Base-by-base conservation (phyloP, 805 yeast genomes). In the Nakazawaea laoshanensis region DNA sequence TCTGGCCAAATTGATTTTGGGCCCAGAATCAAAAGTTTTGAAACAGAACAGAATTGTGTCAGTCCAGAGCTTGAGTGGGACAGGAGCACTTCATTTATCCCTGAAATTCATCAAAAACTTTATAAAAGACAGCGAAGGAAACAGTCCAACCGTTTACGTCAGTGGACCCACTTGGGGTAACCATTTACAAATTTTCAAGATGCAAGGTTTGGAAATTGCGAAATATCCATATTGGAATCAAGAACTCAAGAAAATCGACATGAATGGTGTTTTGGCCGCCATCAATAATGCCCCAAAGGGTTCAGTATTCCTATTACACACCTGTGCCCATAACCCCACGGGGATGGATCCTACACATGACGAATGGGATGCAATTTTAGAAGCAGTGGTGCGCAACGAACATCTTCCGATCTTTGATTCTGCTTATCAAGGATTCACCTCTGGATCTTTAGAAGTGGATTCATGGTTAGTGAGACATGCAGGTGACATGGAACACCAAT, bases 261-360 rank as follows among this genome's bases (percentile, higher is more conserved):
- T 76, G 41, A 76, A 67, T 18, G 77, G 77, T 30, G 63, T 86
- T 64, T 51, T 82, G 32, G 53, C 53, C 21, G 83, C 84, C 33
- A 57, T 87, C 30, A 47, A 61, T 16, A 49, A 55, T 22, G 77
- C 77, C 24, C 70, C 70, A 19, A 61, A 61, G 21, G 84, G 81
- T 18, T 64, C 79, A 15, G 70, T 74, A 33, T 78, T 87, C 15
- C 65, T 88, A 36, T 69, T 88, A 40, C 97, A 88, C 57, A 95
- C 95, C 7, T 87, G 96, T 54, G 92, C 96, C 49, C 96, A 88
- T 64, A 89, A 88, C 65, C 97, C 97, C 35, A 89, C 96, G 13
- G 97, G 96, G 43, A 76, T 88, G 55, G 96, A 88, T 53, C 92
- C 94, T 40, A 74, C 85, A 12, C 57, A 61, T 18, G 83, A 74